Conservation (phyloP, 768 basidiomycete species). For the Leccinum obscurum region DNA sequence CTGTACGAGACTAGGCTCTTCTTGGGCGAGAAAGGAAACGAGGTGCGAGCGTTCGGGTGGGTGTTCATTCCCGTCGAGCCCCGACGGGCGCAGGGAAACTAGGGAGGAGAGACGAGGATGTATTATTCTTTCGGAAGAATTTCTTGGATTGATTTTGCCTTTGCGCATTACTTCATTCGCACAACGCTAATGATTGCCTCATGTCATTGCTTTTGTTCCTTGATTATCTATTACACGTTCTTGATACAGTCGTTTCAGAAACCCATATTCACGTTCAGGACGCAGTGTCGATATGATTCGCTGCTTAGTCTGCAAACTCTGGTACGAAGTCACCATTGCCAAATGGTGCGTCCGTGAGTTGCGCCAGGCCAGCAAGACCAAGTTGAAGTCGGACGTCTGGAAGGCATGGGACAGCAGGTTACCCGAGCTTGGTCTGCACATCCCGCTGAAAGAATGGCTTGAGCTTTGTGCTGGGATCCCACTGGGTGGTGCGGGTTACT, state of each 20-base stretch:
- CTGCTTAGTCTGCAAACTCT: neutral
- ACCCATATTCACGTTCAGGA: neutral
- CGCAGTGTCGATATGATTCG: neutral
- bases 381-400: too few species aligned
- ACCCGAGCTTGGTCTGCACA: too few species aligned
- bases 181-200: neutral
- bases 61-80: slow-evolving; percentile 45
- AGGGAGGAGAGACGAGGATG: neutral
- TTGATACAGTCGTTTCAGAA: neutral
- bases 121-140: neutral
- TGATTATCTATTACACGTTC: neutral
- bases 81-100: neutral
- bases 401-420: too few species aligned
- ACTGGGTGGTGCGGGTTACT: too few species aligned
- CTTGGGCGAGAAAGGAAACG: slow-evolving; percentile 55
- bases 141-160: neutral
- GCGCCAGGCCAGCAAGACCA: too few species aligned
- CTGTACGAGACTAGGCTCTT: slow-evolving; percentile 62
- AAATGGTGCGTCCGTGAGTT: too few species aligned
- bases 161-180: too few species aligned
- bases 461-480: too few species aligned
- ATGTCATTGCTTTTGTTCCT: neutral
- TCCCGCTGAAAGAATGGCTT: too few species aligned
- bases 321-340: too few species aligned
- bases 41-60: slow-evolving; percentile 64